A percentile compares a stretch with the other conserved stretches of the same genome.
Evolutionary conservation across 2,329 filamentous ascomycete genomes (phyloP).

Genomic region (Xylariaceae sp.): DNA sequence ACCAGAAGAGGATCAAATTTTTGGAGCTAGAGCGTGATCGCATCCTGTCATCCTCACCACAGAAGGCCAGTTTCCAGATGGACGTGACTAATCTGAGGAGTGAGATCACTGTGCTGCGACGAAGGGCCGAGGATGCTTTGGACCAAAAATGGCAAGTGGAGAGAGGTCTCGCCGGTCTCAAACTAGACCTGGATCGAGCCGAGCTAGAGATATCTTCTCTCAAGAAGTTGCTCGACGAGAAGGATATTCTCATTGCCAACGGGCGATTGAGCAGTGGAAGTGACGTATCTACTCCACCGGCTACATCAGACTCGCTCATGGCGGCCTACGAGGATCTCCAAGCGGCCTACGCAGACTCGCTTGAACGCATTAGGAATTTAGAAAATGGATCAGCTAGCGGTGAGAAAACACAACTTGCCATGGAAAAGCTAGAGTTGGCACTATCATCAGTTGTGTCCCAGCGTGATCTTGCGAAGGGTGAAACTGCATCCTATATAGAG

Average conservation of each 20-base stretch:
- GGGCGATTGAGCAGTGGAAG: slow-evolving; percentile 40
- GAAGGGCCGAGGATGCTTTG: slow-evolving; percentile 86
- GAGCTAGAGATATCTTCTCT: slow-evolving; percentile 90
- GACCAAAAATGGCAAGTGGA: slow-evolving; percentile 97
- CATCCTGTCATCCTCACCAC: slow-evolving; percentile 64
- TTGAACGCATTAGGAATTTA: slow-evolving; percentile 63
- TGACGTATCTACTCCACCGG: slow-evolving; percentile 43
- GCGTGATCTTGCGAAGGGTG: slow-evolving; percentile 65
- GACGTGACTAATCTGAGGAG: slow-evolving; percentile 76
- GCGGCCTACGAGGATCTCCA: slow-evolving; percentile 73
- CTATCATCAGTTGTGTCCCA: slow-evolving; percentile 68
- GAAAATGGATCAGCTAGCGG: slow-evolving; percentile 49
- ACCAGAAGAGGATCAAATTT: slow-evolving; percentile 72
- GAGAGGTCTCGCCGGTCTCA: slow-evolving; percentile 80
- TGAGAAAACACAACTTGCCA: slow-evolving; percentile 58
- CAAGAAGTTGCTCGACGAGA: slow-evolving; percentile 71
- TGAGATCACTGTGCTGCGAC: slow-evolving; percentile 79
- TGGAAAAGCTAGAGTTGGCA: slow-evolving; percentile 62
- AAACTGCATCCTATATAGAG: slow-evolving; percentile 57
- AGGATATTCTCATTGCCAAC: slow-evolving; percentile 69
- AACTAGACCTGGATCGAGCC: slow-evolving; percentile 94
- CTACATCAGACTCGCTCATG: slow-evolving; percentile 68
- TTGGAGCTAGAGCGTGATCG: slow-evolving; percentile 76
- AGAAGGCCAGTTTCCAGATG: slow-evolving; percentile 74
- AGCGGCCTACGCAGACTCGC: slow-evolving; percentile 62